Base-by-base conservation (phyloP, 2,329 filamentous ascomycete species). In the Xylariomycetidae sp. region DNA sequence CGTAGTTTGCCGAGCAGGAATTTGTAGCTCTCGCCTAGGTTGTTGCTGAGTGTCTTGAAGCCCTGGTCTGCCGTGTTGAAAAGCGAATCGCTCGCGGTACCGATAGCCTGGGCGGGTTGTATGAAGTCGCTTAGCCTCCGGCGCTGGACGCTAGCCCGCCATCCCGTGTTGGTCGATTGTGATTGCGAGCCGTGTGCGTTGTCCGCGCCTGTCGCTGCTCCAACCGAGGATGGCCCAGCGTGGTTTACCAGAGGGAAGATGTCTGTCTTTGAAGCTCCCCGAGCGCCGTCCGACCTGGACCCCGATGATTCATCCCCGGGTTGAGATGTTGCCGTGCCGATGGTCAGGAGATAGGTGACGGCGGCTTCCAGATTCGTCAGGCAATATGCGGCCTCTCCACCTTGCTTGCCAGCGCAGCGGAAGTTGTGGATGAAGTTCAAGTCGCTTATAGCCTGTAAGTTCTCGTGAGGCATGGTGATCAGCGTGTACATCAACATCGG, bases 401-500 rank as follows among this genome's bases (percentile, higher is more conserved):
- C 87, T 23, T 96, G 75, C 51, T 90, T 95, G 43, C 70, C 80
- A 32, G 85, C 77, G 56, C 86, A 85, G 35, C 92, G 79, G 56
- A 98, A 98, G 41, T 84, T 71, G 55, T 96, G 89, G 46, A 96
- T 88, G 56, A 96, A 98, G 48, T 84, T 79, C n/a, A 93, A 68
- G 56, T 98, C 93, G 65, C 90, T 96, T 52, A 95, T 87, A 35
- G 89, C 82, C 57, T 89, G 85, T 29, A 96, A 80, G 20, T 81
- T 76, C 58, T 92, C 85, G 0, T 89, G 84, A 0, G 87, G 82
- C 27, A 89, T 82, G 3, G 88, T 95, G 54, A 98, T 93, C 39
- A 98, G 74, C 0, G 88, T 86, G 63, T 94, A 98, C 41, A 98
- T 98, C 42, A 98, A 72, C 59, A 94, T 95, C 1, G 92, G 92